Percentiles rank a stretch among this genome's conserved stretches.
phyloP scores from a whole-genome alignment of 768 basidiomycete species.

The Trametes gibbosa region DNA sequence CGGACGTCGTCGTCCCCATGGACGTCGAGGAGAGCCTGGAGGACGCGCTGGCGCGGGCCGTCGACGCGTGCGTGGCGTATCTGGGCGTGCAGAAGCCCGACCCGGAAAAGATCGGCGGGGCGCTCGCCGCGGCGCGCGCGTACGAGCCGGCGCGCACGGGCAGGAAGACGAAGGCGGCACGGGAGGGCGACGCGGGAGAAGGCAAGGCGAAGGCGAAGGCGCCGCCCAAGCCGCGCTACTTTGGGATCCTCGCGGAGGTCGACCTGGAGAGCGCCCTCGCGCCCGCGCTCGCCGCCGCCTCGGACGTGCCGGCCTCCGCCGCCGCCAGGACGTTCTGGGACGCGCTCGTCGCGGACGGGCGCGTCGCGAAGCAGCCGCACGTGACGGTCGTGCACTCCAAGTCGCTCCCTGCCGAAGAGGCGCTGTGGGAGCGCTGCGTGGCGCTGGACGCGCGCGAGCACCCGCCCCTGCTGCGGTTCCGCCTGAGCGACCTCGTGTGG shows the following conservation, averaged over 20 bases:
- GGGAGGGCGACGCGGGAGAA: conserved; percentile 36
- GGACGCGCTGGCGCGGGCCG: conserved; percentile 53
- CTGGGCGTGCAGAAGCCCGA: conserved; percentile 53
- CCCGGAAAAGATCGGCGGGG: conserved; percentile 53
- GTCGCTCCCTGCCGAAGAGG: conserved; percentile 31
- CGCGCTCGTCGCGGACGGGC: conserved; percentile 39
- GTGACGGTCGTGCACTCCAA: conserved; percentile 82
- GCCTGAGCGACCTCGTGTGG: conserved; percentile 65
- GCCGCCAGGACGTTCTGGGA: conserved; percentile 46
- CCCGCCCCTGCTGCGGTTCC: conserved; percentile 59
- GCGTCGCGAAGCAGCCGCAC: conserved; percentile 68
- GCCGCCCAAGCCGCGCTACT: conserved; percentile 59
- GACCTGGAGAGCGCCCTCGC: conserved; percentile 53
- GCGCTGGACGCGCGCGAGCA: conserved; percentile 35
- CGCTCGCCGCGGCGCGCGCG: conserved; percentile 39
- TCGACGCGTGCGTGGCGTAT: conserved; percentile 53
- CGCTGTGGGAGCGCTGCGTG: conserved; percentile 53
- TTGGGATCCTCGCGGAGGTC: conserved; percentile 72
- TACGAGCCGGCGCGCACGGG: conserved; percentile 42
- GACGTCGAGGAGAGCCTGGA: conserved; percentile 53
- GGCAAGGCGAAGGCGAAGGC: not conserved
- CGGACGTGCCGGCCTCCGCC: conserved; percentile 30
- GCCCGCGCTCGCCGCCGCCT: conserved; percentile 36
- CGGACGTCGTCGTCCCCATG: conserved; percentile 72
- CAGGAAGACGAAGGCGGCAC: conserved; percentile 27